These are phyloP conservation scores for Acanthamoeba royreba DNA, from an alignment of 208 protist species.

Conservation along the genomic window DNA sequence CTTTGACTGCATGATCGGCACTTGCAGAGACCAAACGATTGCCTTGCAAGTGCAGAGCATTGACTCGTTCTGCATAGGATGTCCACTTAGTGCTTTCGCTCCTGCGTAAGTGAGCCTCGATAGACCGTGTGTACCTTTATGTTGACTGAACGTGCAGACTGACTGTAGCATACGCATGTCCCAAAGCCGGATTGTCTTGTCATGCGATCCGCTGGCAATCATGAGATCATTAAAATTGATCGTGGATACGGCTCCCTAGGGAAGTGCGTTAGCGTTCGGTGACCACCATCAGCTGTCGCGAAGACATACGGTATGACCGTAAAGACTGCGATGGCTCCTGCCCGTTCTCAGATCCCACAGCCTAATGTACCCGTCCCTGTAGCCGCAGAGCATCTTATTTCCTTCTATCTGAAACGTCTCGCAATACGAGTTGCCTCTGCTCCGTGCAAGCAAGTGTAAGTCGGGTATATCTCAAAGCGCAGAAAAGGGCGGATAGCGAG, in stretches of 20 bases:
- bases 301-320: neutral
- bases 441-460: neutral
- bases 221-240: neutral
- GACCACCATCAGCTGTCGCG: neutral
- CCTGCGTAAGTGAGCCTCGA: neutral
- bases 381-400: neutral
- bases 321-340: neutral
- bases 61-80: neutral
- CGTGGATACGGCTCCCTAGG: neutral
- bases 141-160: neutral
- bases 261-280: neutral
- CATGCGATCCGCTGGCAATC: neutral
- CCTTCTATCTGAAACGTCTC: neutral
- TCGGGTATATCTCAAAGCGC: neutral
- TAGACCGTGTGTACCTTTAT: neutral
- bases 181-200: neutral
- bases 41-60: neutral
- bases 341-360: neutral
- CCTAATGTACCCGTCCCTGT: neutral
- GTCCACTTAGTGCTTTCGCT: neutral
- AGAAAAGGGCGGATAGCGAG: neutral
- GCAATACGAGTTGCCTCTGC: neutral
- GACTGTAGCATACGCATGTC: neutral
- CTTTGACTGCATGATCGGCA: neutral
- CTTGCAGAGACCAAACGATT: neutral